Evolutionary conservation across 169 alveolate genomes (phyloP), one percentile per base, ranked within the genome.

Genomic region (Plasmodium sp.): DNA sequence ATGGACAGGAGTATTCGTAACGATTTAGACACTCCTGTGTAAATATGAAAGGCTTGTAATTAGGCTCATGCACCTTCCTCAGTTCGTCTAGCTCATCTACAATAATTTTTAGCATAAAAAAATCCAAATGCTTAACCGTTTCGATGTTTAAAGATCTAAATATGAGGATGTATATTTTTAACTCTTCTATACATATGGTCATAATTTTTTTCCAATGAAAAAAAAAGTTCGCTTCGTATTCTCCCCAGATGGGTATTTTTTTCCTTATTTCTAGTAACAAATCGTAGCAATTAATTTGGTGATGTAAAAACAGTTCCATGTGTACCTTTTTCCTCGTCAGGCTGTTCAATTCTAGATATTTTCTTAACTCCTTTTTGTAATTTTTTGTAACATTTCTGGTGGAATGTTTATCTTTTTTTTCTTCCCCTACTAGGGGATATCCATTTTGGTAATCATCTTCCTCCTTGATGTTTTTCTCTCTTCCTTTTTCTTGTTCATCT

Each of bases 211-310:
- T 85, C 98, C 98, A 96, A 86, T 96, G 98, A 82, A 74, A 96
- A 83, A 56, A 91, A 86, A 95, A 96, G 43, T 96, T 96, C 34
- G 86, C 85, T 88, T 96, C 96, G 43, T 84, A 39, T 77, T 96
- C 97, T 84, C 98, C 95, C 98, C 98, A 96, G 5, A 95, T 14
- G 16, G 98, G 98, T 58, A 96, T 91, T 22, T 94, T 95, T 93
- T 96, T 84, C 81, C 93, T 83, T 75, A 96, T 92, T 81, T 96
- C 98, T 85, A 96, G 79, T 48, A 96, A 96, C 22, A 96, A 94
- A 86, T 96, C 98, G 79, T 95, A 96, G 82, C 97, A 96, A 33
- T 90, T 93, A 80, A 94, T 96, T 75, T 88, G 95, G 36, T 71
- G 83, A 39, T 95, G 95, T 74, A 92, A 88, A 7, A 91, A 94